Conservation (phyloP, 2,329 filamentous ascomycete genomes). For the Pseudogymnoascus sp. region DNA sequence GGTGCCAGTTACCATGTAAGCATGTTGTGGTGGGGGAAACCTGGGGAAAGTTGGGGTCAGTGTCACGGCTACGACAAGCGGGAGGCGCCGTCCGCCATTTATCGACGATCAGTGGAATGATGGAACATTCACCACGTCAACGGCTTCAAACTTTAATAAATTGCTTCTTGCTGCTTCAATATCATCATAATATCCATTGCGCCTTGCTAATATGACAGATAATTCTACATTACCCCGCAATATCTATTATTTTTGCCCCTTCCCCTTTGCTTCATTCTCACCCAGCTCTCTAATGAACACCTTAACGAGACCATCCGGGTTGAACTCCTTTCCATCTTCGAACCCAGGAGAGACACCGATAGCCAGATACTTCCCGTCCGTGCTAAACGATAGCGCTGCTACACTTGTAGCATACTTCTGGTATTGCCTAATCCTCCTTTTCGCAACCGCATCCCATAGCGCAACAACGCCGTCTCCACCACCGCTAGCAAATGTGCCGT, state of each 20-base stretch:
- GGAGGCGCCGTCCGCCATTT: neutral
- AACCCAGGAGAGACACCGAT: constrained; percentile 63
- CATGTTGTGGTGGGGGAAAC: neutral
- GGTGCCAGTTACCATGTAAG: neutral
- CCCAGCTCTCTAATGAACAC: constrained; percentile 77
- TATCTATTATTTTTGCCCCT: constrained; percentile 24
- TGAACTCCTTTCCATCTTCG: constrained; percentile 61
- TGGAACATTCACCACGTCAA: neutral
- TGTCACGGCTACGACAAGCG: neutral
- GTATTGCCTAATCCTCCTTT: constrained; percentile 63
- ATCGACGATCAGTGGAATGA: neutral
- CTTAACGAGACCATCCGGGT: constrained; percentile 66
- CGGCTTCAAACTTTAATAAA: neutral
- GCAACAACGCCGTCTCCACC: constrained; percentile 67
- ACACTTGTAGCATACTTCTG: constrained; percentile 58
- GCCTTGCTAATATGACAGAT: constrained; percentile 14
- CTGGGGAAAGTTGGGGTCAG: neutral
- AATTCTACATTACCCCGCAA: neutral
- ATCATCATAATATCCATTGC: constrained; percentile 2
- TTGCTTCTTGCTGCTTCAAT: neutral
- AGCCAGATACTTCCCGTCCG: constrained; percentile 57
- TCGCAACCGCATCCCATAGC: constrained; percentile 65
- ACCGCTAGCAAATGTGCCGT: constrained; percentile 61
- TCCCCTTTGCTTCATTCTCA: constrained; percentile 64
- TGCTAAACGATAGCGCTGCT: constrained; percentile 54